Conservation (phyloP, 257 asterid species). For the Schizonepeta tenuifolia region DNA sequence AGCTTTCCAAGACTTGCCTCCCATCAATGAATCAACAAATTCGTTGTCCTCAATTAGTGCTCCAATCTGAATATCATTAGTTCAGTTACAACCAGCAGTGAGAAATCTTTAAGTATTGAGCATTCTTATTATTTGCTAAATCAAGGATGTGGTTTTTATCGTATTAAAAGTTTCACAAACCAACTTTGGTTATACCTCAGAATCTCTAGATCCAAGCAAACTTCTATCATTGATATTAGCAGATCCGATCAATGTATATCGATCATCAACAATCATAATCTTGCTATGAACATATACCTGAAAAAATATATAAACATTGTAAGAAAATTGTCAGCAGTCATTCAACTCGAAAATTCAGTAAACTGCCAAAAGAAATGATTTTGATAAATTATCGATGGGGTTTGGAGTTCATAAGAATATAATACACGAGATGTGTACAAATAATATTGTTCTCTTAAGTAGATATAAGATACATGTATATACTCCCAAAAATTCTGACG, state of each 20-base stretch:
- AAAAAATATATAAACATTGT: conserved; percentile 21
- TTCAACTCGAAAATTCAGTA: not conserved
- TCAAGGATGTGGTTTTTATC: not conserved
- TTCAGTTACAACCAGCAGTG: not conserved
- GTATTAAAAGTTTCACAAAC: conserved; percentile 6
- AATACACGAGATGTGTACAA: not conserved
- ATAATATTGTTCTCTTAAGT: conserved; percentile 4
- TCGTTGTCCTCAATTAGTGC: conserved; percentile 90
- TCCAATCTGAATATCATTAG: conserved; percentile 66
- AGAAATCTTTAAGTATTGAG: too few species aligned
- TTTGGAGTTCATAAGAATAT: not conserved
- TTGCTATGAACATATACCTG: conserved; percentile 98
- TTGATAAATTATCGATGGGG: not conserved
- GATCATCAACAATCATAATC: conserved; percentile 91
- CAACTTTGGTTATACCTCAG: conserved; percentile 65
- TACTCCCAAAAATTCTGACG: conserved; percentile 8
- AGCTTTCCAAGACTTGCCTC: conserved; percentile 82
- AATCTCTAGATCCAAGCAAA: conserved; percentile 96
- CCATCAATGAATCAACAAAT: conserved; percentile 78
- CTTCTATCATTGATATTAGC: conserved; percentile 94
- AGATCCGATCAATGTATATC: conserved; percentile 75
- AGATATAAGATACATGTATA: conserved; percentile 13
- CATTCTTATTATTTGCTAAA: conserved; percentile 1
- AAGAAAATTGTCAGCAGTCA: not conserved
- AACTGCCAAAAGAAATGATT: not conserved